phyloP scores from a whole-genome alignment of 2,329 filamentous ascomycete genomes.

The Peltaster fructicola region DNA sequence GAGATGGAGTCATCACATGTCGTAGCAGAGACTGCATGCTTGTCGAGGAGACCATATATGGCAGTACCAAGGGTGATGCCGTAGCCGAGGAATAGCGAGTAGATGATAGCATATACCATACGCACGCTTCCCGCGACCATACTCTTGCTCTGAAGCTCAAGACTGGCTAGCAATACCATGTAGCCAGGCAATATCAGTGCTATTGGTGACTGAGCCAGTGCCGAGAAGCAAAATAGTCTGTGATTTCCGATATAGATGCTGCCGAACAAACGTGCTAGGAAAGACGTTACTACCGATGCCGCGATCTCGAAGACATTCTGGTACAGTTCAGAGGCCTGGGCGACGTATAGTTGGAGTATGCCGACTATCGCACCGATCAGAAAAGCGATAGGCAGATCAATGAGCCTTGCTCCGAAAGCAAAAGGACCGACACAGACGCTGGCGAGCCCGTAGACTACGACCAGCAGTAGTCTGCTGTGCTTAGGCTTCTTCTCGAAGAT shows the following conservation, averaged over 20 bases:
- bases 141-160: conserved; percentile 30
- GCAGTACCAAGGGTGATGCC: conserved; percentile 34
- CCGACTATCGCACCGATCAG: conserved; percentile 58
- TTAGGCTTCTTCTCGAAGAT: conserved; percentile 42
- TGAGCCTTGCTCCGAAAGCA: conserved; percentile 56
- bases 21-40: conserved; percentile 27
- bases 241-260: conserved; percentile 24
- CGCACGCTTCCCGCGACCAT: conserved; percentile 34
- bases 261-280: conserved; percentile 31
- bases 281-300: conserved; percentile 32
- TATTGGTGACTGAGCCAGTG: conserved; percentile 32
- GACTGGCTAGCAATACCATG: conserved; percentile 31
- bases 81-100: conserved; percentile 34
- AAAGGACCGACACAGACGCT: conserved; percentile 64
- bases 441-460: conserved; percentile 57
- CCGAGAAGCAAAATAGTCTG: conserved; percentile 35
- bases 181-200: conserved; percentile 34
- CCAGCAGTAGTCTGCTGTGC: conserved; percentile 29
- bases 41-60: conserved; percentile 31
- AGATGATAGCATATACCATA: conserved; percentile 36
- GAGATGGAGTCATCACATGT: conserved; percentile 29
- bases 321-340: conserved; percentile 56
- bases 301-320: conserved; percentile 33
- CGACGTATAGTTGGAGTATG: conserved; percentile 54
- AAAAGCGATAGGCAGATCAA: conserved; percentile 65